phyloP scores from a whole-genome alignment of 2,329 filamentous ascomycete genomes.

The Phyllosticta citriasiana region DNA sequence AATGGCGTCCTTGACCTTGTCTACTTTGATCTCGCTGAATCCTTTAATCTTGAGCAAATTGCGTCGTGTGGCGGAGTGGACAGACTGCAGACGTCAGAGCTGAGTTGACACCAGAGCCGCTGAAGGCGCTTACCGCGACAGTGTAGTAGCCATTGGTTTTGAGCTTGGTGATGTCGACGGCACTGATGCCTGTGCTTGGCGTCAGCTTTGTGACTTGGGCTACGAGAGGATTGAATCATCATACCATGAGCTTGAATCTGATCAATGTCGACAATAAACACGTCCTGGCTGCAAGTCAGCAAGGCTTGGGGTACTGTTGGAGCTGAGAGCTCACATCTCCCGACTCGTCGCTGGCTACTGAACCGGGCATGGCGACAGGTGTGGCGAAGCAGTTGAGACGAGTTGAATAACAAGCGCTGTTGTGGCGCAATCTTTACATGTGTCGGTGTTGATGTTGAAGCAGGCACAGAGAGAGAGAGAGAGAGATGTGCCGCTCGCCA shows the following conservation, averaged over 20 bases:
- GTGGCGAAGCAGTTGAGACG: not conserved
- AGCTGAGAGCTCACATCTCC: constrained; percentile 35
- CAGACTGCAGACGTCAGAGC: constrained; percentile 35
- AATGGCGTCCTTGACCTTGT: constrained; percentile 60
- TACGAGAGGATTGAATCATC: not conserved
- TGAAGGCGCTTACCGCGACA: constrained; percentile 41
- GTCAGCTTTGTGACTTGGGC: constrained; percentile 6
- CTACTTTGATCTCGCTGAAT: constrained; percentile 60
- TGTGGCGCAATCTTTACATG: not conserved
- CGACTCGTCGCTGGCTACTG: constrained; percentile 43
- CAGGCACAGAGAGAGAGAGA: too few species aligned
- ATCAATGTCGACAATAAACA: constrained; percentile 57
- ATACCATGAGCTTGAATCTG: constrained; percentile 54
- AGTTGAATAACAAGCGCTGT: not conserved
- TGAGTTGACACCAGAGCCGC: not conserved
- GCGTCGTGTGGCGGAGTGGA: constrained; percentile 50
- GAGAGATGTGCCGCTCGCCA: too few species aligned
- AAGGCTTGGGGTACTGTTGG: not conserved
- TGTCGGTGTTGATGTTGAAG: not conserved
- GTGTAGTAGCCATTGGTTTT: constrained; percentile 55
- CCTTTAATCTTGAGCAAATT: constrained; percentile 57
- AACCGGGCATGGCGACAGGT: constrained; percentile 38
- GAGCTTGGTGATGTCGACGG: constrained; percentile 55
- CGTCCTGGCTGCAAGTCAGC: constrained; percentile 26
- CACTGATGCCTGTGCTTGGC: constrained; percentile 45